A percentile compares a stretch with the other conserved stretches of the same genome.
Evolutionary conservation across 768 basidiomycete genomes (phyloP).

Genomic region (Lactarius psammicola): DNA sequence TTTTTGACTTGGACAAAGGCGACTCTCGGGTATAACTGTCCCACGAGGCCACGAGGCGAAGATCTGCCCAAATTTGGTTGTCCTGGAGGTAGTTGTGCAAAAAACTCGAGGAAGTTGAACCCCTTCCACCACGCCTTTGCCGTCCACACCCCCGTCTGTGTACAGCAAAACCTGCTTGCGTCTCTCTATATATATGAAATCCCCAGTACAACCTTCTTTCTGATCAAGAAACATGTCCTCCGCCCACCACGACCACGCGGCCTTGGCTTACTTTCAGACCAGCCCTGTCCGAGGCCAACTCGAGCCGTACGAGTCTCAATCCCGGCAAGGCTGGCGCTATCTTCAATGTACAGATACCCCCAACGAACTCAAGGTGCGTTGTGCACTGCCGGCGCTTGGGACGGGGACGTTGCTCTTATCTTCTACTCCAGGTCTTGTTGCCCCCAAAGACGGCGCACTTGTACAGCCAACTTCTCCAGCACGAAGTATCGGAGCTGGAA

Average conservation of each 20-base stretch:
- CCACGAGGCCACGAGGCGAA: constrained; percentile 19
- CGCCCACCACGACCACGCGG: constrained; percentile 11
- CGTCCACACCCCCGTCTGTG: not conserved
- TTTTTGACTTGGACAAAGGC: not conserved
- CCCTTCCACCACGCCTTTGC: not conserved
- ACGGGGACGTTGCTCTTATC: constrained; percentile 17
- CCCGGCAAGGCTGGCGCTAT: constrained; percentile 64
- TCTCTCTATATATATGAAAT: not conserved
- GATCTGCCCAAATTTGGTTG: constrained; percentile 10
- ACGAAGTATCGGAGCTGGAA: constrained; percentile 59
- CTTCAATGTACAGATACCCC: constrained; percentile 75
- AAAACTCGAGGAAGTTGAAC: constrained; percentile 6
- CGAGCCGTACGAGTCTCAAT: constrained; percentile 55
- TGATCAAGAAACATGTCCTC: constrained; percentile 22
- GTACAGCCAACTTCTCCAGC: constrained; percentile 63
- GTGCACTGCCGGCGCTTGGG: not conserved
- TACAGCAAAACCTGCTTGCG: not conserved
- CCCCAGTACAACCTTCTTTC: not conserved
- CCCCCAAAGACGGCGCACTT: constrained; percentile 65
- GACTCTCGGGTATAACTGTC: constrained; percentile 2
- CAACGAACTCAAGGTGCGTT: constrained; percentile 64
- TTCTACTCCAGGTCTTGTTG: constrained; percentile 54
- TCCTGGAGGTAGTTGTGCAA: not conserved
- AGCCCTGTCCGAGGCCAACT: constrained; percentile 75
- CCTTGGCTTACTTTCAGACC: constrained; percentile 54